Evolutionary conservation across 1,284 basidiomycete species (phyloP), one percentile per base, ranked within the genome.

Genomic region (Ganoderma leucocontextum): DNA sequence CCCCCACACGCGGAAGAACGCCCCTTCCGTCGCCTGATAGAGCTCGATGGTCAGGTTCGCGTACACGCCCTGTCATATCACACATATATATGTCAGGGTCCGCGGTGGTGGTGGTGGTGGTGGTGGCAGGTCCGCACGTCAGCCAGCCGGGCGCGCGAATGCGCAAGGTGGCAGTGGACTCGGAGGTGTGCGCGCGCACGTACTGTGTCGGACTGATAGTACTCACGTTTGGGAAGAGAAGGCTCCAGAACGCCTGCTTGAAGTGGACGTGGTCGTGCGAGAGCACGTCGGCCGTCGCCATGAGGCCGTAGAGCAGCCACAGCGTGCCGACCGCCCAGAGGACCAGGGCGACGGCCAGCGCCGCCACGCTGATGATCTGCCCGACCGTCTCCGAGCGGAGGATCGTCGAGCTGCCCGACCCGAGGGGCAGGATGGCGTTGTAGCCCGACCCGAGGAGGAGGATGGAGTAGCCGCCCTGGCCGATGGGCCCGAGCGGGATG

Each of bases 381-480:
- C 75, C 10, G 68, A 68, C 25, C 66, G 53, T 42, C 36, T 68
- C 67, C 66, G 78, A 72, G 6, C 78, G 77, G 74, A 82, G 77
- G 63, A 74, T 68, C 41, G 77, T 67, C 42, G 73, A 74, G 41
- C 66, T 47, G 39, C 76, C 63, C 58, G 74, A 61, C 3, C 78
- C 70, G 60, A 80, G 69, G 0, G 85, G 85, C 1, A 87, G 78
- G 4, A 86, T 73, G 12, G 76, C 63, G 2, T 80, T 78, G 44
- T 86, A 79, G 57, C 82, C 80, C 19, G 80, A 76, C 25, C 87
- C 87, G 42, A 90, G 80, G 7, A 86, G 73, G 4, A 91, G 79
- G 55, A 91, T 78, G 0, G 86, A 86, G 77, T 86, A 92, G 1
- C 85, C 84, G 33, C 87, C 87, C 68, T 87, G 90, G 4, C 78